phyloP scores from a whole-genome alignment of 2,329 filamentous ascomycete species.

The Pestalotiopsis sp. region DNA sequence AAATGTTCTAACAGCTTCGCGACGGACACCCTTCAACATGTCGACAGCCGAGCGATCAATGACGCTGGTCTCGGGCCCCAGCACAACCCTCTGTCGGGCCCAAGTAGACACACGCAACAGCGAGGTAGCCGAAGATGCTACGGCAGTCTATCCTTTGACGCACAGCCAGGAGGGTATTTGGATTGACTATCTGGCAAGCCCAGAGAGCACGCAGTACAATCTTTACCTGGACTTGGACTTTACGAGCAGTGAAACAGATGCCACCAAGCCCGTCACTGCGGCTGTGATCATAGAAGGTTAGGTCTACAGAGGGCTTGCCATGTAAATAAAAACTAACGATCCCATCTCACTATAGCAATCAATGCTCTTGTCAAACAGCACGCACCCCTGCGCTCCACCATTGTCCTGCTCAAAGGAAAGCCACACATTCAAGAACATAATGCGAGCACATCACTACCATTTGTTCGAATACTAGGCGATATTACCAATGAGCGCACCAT shows the following conservation, averaged over 20 bases:
- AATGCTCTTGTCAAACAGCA: background rate
- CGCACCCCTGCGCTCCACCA: background rate
- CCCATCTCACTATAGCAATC: background rate
- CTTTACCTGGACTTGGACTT: background rate
- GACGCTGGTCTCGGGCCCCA: background rate
- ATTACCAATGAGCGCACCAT: background rate
- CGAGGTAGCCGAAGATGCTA: constrained; percentile 1
- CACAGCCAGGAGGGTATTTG: constrained; percentile 3
- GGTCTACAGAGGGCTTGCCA: background rate
- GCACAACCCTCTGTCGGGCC: background rate
- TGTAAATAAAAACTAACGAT: background rate
- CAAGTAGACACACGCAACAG: background rate
- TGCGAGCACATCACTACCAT: background rate
- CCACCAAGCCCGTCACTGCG: background rate
- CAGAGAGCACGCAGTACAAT: background rate
- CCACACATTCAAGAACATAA: background rate
- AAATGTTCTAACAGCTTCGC: background rate
- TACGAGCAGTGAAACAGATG: background rate
- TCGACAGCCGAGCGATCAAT: background rate
- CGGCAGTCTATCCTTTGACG: background rate
- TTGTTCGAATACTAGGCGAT: background rate
- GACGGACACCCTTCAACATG: background rate
- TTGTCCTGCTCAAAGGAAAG: background rate
- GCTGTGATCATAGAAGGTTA: background rate
- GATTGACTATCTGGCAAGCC: background rate